Conservation (phyloP, 169 alveolate species). For the Eimeria zaria region DNA sequence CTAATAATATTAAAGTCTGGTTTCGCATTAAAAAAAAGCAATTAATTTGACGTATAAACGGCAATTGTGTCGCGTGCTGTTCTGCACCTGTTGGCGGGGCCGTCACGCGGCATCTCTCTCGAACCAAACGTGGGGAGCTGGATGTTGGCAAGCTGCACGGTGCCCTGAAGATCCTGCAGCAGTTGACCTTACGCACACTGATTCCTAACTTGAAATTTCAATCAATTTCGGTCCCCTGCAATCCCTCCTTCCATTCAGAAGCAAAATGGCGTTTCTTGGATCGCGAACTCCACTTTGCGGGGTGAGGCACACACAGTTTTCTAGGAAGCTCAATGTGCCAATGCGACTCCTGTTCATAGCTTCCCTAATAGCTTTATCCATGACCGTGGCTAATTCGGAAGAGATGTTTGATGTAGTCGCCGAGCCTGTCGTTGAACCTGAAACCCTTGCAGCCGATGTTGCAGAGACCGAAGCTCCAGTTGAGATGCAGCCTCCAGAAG, state of each 20-base stretch:
- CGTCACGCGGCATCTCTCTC: not conserved
- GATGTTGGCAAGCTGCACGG: not conserved
- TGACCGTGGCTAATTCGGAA: not conserved
- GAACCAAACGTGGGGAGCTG: not conserved
- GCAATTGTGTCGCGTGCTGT: not conserved
- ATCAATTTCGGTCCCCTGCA: not conserved
- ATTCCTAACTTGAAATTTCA: not conserved
- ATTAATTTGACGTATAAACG: too few relatives aligned
- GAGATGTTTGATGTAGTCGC: not conserved
- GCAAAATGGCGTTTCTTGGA: slow-evolving; percentile 1
- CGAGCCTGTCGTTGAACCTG: not conserved
- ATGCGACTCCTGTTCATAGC: slow-evolving; percentile 15
- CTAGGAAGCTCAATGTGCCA: not conserved
- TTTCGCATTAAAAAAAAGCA: not conserved
- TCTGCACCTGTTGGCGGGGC: slow-evolving; percentile 34
- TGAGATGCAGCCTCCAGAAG: not conserved
- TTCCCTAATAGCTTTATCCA: not conserved
- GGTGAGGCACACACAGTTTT: not conserved
- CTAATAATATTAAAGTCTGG: not conserved
- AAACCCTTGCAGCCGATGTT: not conserved
- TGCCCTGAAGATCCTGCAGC: not conserved
- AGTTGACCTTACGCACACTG: not conserved
- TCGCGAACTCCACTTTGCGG: not conserved
- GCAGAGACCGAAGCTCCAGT: slow-evolving; percentile 1
- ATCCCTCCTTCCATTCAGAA: not conserved